Percentiles rank a stretch among this genome's conserved stretches.
Evolutionary conservation across 2,329 filamentous ascomycete species (phyloP).

Genomic region (Orbilia oligospora): DNA sequence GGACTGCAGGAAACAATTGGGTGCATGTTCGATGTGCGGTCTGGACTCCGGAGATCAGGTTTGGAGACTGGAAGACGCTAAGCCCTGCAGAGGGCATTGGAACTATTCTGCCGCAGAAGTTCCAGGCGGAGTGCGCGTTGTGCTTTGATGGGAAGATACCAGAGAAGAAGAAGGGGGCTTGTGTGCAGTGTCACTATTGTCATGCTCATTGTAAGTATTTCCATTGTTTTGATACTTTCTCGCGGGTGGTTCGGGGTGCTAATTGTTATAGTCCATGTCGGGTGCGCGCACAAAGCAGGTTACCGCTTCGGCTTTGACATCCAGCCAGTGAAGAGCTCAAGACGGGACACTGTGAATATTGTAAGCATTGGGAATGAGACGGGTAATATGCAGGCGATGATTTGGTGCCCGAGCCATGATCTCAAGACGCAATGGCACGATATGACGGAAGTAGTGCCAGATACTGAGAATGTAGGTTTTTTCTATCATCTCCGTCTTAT

Average conservation of each 20-base stretch:
- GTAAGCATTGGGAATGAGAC: constrained; percentile 85
- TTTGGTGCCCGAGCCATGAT: constrained; percentile 94
- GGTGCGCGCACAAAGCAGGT: constrained; percentile 86
- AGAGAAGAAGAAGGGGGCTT: constrained; percentile 75
- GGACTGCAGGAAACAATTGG: constrained; percentile 97
- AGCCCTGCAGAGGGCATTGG: constrained; percentile 92
- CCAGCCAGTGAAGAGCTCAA: constrained; percentile 87
- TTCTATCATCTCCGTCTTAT: background rate
- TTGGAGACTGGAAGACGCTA: constrained; percentile 84
- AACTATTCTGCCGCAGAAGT: constrained; percentile 80
- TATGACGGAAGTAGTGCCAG: constrained; percentile 81
- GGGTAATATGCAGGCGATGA: constrained; percentile 84
- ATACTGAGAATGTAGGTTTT: constrained; percentile 70
- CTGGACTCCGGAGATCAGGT: constrained; percentile 93
- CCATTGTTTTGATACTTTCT: background rate
- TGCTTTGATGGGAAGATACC: constrained; percentile 77
- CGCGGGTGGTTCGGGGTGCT: constrained; percentile 17
- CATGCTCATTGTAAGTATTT: constrained; percentile 69
- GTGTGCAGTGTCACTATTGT: constrained; percentile 84
- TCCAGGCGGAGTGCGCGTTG: constrained; percentile 83
- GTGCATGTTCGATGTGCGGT: constrained; percentile 94
- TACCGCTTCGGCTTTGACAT: constrained; percentile 92
- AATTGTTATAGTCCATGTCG: constrained; percentile 79
- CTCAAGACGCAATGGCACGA: constrained; percentile 80
- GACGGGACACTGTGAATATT: constrained; percentile 83